These are phyloP conservation scores for Plasmodium cynomolgi DNA, from an alignment of 169 alveolate species.

Conservation along the genomic window DNA sequence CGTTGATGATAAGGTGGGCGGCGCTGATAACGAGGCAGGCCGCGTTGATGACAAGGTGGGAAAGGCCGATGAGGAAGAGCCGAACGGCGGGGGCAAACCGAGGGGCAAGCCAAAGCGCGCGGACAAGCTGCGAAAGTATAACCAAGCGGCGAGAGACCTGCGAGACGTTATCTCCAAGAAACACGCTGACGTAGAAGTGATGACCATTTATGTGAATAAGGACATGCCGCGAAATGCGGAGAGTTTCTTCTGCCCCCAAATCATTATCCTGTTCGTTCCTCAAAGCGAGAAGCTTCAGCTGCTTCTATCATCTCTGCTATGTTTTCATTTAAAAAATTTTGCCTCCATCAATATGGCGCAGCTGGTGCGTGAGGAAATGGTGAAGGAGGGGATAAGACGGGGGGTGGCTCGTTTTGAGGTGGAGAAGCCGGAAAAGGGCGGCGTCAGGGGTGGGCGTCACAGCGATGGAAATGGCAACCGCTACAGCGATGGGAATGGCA, in stretches of 20 bases:
- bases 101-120: background rate
- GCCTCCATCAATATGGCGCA: conserved; percentile 21
- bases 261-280: conserved; percentile 55
- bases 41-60: background rate
- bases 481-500: background rate
- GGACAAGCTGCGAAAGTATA: background rate
- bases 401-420: background rate
- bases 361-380: conserved; percentile 6
- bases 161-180: background rate
- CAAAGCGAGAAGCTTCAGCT: conserved; percentile 48
- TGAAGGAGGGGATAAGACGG: conserved; percentile 32
- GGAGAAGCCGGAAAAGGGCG: background rate
- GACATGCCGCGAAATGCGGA: conserved; percentile 14
- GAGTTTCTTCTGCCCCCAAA: conserved; percentile 31
- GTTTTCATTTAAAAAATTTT: conserved; percentile 35
- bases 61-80: background rate
- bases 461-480: background rate
- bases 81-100: background rate
- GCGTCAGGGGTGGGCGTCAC: background rate
- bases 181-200: conserved; percentile 19
- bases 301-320: conserved; percentile 35
- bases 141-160: background rate
- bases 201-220: conserved; percentile 33
- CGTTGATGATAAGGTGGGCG: background rate
- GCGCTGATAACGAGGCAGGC: background rate